A percentile compares a stretch with the other conserved stretches of the same genome.
These are phyloP conservation scores for Platanus orientalis DNA, from an alignment of 164 flowering plant genomes.

Conservation along the genomic window DNA sequence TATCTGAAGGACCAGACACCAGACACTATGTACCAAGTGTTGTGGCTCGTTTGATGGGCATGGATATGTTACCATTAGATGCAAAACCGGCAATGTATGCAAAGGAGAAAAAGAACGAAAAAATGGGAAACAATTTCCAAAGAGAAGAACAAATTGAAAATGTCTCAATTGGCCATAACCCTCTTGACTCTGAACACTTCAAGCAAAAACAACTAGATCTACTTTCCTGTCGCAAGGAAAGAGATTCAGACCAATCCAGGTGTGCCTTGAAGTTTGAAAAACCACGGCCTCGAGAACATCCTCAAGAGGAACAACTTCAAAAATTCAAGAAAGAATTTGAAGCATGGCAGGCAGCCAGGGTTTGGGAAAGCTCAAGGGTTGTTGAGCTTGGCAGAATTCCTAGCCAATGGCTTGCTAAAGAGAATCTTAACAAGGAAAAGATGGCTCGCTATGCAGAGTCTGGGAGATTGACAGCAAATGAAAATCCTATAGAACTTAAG, in stretches of 20 bases:
- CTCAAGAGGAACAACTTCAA: constrained; percentile 93
- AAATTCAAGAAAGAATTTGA: constrained; percentile 95
- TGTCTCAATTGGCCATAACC: constrained; percentile 23
- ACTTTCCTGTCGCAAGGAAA: constrained; percentile 13
- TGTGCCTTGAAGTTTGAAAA: constrained; percentile 24
- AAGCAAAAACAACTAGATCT: constrained; percentile 22
- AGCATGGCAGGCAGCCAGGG: constrained; percentile 86
- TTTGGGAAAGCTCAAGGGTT: constrained; percentile 57
- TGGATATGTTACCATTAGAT: constrained; percentile 62
- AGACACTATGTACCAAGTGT: constrained; percentile 63
- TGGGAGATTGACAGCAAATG: constrained; percentile 9
- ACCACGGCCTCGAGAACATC: constrained; percentile 72
- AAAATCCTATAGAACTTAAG: constrained; percentile 26
- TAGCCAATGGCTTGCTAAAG: constrained; percentile 46
- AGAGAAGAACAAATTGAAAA: constrained; percentile 29
- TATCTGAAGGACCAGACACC: constrained; percentile 39
- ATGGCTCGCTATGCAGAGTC: constrained; percentile 31
- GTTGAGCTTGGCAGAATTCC: constrained; percentile 37
- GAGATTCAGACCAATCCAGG: constrained; percentile 26
- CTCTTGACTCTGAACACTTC: constrained; percentile 33
- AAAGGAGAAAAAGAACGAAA: constrained; percentile 33
- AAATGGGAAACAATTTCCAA: constrained; percentile 15
- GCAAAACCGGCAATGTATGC: constrained; percentile 29
- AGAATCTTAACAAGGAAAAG: constrained; percentile 51
- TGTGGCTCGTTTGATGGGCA: constrained; percentile 94